Percentiles rank a stretch among this genome's conserved stretches.
Evolutionary conservation across 148 eudicot species (phyloP).

Genomic region (Chenopodium quinoa): DNA sequence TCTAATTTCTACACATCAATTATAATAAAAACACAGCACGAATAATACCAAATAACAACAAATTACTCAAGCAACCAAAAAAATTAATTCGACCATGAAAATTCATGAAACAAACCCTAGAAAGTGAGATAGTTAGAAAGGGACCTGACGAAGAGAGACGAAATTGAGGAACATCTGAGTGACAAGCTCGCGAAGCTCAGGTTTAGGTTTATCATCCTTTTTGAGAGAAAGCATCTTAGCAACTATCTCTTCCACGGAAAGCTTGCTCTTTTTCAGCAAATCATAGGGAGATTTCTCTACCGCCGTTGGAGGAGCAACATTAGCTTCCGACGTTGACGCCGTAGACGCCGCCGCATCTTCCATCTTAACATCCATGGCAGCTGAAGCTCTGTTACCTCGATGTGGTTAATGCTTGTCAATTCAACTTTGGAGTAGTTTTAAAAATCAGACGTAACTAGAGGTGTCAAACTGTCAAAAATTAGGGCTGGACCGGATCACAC

Average conservation of each 20-base stretch:
- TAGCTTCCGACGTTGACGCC: background rate
- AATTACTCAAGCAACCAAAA: background rate
- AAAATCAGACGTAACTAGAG: no score
- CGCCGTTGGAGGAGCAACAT: background rate
- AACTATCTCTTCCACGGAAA: constrained; percentile 65
- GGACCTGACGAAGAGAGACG: constrained; percentile 87
- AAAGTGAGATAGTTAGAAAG: constrained; percentile 2
- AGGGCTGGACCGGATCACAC: no score
- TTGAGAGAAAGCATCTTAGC: constrained; percentile 72
- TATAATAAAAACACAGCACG: background rate
- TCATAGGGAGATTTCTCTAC: constrained; percentile 49
- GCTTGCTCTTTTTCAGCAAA: constrained; percentile 49
- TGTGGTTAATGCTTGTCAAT: no score
- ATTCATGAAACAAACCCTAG: background rate
- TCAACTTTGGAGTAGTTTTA: no score
- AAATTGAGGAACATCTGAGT: constrained; percentile 81
- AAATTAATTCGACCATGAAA: background rate
- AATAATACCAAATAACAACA: background rate
- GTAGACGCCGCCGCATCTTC: constrained; percentile 19
- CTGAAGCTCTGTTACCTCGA: background rate
- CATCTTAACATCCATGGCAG: constrained; percentile 28
- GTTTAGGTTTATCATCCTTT: constrained; percentile 49
- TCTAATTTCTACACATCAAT: background rate
- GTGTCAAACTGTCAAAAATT: no score
- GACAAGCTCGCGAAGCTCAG: constrained; percentile 59